Base-by-base conservation (phyloP, 176 grass and related monocot species). In the Chloris gayana region DNA sequence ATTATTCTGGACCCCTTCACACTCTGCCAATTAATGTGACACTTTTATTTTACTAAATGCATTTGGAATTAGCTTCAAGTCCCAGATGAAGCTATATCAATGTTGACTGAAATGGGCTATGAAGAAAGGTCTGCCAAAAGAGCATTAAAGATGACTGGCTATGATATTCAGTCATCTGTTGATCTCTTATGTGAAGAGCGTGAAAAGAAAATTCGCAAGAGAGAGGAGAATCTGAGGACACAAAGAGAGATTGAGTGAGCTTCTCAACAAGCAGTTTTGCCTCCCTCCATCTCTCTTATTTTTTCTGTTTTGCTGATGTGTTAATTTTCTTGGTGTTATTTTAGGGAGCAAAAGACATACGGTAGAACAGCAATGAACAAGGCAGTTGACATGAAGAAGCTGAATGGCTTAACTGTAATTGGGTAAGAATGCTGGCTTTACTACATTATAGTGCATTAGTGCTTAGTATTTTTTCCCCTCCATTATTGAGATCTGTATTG, bases 71-170 rank as follows among this genome's bases (percentile, higher is more conserved):
- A 98, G 96, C 92, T 98, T 80, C 96, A 98, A 98, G 90, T 98
- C 64, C 84, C 96, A 31, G 96, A 98, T 70, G 96, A 98, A 91
- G 92, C 92, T 78, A 91, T 98, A 83, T 76, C 86, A 73, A 85
- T 95, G 67, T 66, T 95, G 83, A 80, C 88, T 86, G 86, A 89
- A 51, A 98, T 98, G 96, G 96, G 92, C 31, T 98, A 95, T 25
- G 88, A 85, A 84, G 84, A 80, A 59, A 73, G 57, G 34, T 79
- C 80, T 24, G 93, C 96, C 71, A 98, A 98, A 83, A 93, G 90
- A 79, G 96, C 92, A 37, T 69, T 98, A 87, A 91, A 89, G 83
- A 82, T 98, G 84, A 93, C 90, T 67, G 88, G 96, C 59, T 91
- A 95, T 82, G 90, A 95, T 85, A 79, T 98, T 46, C 96, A 95